Evolutionary conservation across 2,329 filamentous ascomycete genomes (phyloP).

Genomic region (Neonectria sp.): DNA sequence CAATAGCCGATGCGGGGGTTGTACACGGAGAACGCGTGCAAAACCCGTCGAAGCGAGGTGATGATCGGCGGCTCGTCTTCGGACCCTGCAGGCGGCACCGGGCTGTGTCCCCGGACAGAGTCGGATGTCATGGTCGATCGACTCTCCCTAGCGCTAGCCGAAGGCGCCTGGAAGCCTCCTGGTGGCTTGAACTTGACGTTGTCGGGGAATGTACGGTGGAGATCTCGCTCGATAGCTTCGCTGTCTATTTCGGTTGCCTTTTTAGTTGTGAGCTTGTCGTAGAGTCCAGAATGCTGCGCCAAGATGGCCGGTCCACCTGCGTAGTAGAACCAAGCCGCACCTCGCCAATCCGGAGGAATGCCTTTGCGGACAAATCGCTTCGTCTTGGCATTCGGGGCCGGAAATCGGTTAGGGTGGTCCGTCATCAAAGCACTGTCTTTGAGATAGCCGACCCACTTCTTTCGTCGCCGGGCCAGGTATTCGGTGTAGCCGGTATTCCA

Average conservation of each 20-base stretch:
- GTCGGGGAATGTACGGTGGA: slow-evolving; percentile 95
- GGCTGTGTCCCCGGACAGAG: slow-evolving; percentile 53
- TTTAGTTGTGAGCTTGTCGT: slow-evolving; percentile 77
- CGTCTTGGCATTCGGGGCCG: slow-evolving; percentile 83
- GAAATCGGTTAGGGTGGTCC: slow-evolving; percentile 82
- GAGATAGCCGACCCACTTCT: slow-evolving; percentile 87
- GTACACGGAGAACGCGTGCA: slow-evolving; percentile 92
- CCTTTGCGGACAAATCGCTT: slow-evolving; percentile 95
- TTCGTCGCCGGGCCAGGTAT: slow-evolving; percentile 80
- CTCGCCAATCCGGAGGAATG: slow-evolving; percentile 93
- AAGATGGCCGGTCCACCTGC: slow-evolving; percentile 88
- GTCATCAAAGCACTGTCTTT: slow-evolving; percentile 82
- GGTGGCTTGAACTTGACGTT: slow-evolving; percentile 89
- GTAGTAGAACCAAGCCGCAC: slow-evolving; percentile 98
- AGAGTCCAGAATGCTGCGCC: slow-evolving; percentile 82
- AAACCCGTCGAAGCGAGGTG: slow-evolving; percentile 83
- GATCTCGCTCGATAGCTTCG: slow-evolving; percentile 93
- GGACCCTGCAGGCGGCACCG: slow-evolving; percentile 51
- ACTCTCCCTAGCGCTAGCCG: slow-evolving; percentile 52
- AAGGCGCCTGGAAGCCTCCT: slow-evolving; percentile 50
- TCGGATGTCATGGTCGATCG: slow-evolving; percentile 54
- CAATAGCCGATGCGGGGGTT: slow-evolving; percentile 95
- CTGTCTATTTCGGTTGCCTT: slow-evolving; percentile 80
- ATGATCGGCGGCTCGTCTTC: slow-evolving; percentile 82
- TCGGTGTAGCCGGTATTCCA: slow-evolving; percentile 85